Base-by-base conservation (phyloP, 2,329 filamentous ascomycete species). In the Sclerotinia glacialis region DNA sequence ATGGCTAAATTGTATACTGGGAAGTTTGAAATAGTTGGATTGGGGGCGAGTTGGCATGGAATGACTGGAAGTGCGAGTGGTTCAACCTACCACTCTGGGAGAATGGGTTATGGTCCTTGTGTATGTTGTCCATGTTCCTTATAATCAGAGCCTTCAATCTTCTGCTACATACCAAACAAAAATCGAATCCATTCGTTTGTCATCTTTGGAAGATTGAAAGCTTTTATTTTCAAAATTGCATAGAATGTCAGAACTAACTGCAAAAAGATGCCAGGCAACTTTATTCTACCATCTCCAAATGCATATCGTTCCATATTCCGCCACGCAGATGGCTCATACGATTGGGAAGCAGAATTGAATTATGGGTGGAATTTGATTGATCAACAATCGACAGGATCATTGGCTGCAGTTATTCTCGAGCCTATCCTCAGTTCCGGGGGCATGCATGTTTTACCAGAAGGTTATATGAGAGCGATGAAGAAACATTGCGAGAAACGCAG, bases 281-380 rank as follows among this genome's bases (percentile, higher is more conserved):
- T 86, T 5, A 80, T 80, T 0, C 80, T 89, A 46, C 86, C 86
- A 0, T 80, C 84, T 0, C 86, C 86, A 0, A 83, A 89, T 70
- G 79, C 82, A 0, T 89, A 88, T 72, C 83, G 86, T 5, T 88
- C 86, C 0, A 79, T 83, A 0, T 90, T 90, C 74, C 81, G 83
- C 12, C 81, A 82, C 46, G 28, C 81, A 0, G 85, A 89, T 69
- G 86, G 86, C 0, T 81, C 80, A 0, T 85, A 90, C 69, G 86
- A 90, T 73, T 90, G 87, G 87, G 79, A 86, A 70, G 82, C 84
- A 0, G 87, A 90, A 73, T 77, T 90, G 18, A 81, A 86, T 14
- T 89, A 84, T 70, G 86, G 85, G 5, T 89, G 85, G 80, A 78
- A 78, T 23, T 78, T 89, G 76, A 79, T 90, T 26, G 86, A 90